A percentile compares a stretch with the other conserved stretches of the same genome.
Evolutionary conservation across 2,329 filamentous ascomycete species (phyloP).

Genomic region (Leptosphaerulina australis): DNA sequence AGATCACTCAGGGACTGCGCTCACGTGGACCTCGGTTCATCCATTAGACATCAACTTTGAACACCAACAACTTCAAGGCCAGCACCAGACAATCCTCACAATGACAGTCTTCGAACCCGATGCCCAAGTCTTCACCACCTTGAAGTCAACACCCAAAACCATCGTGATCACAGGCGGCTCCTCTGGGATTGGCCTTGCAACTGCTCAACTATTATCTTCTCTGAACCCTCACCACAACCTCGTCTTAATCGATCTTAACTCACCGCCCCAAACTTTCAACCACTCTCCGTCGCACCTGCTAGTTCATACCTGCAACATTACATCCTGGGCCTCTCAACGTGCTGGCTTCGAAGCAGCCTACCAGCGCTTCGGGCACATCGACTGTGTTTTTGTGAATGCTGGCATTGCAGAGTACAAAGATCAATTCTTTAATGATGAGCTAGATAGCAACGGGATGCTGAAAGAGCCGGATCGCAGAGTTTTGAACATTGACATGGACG

Average conservation of each 20-base stretch:
- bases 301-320: slow-evolving; percentile 53
- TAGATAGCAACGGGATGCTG: slow-evolving; percentile 51
- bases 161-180: slow-evolving; percentile 51
- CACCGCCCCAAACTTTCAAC: slow-evolving; percentile 43
- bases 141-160: slow-evolving; percentile 38
- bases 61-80: neutral
- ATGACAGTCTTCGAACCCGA: slow-evolving; percentile 39
- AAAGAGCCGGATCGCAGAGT: slow-evolving; percentile 54
- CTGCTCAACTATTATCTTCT: slow-evolving; percentile 47
- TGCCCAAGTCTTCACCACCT: slow-evolving; percentile 20
- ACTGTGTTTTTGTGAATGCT: slow-evolving; percentile 58
- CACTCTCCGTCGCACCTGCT: slow-evolving; percentile 38
- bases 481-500: slow-evolving; percentile 55
- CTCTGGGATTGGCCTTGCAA: slow-evolving; percentile 52
- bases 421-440: slow-evolving; percentile 57
- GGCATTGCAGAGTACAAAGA: slow-evolving; percentile 57
- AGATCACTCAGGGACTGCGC: too few relatives aligned
- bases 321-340: slow-evolving; percentile 54
- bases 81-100: neutral
- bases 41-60: neutral
- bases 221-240: slow-evolving; percentile 51
- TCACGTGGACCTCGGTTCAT: slow-evolving; percentile 17
- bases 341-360: slow-evolving; percentile 52
- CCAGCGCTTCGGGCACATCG: slow-evolving; percentile 52
- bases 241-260: slow-evolving; percentile 49